These are phyloP conservation scores for Phytopythium ostracodes DNA, from an alignment of 352 stramenopile genomes.

Conservation along the genomic window DNA sequence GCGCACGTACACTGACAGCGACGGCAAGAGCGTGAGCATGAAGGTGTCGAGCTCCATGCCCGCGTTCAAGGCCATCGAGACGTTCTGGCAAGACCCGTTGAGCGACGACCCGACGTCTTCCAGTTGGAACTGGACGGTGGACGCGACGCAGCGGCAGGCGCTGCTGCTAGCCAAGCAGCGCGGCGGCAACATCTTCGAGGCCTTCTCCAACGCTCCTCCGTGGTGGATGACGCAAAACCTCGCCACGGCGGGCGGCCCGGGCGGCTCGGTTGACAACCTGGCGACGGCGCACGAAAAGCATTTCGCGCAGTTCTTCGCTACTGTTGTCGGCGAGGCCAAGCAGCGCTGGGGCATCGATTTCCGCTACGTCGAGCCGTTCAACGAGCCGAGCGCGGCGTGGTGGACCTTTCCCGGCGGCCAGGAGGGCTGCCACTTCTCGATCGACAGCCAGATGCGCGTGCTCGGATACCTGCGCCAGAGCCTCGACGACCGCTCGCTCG, in stretches of 20 bases:
- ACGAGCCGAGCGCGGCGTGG: constrained; percentile 49
- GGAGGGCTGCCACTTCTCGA: constrained; percentile 48
- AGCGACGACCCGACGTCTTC: constrained; percentile 30
- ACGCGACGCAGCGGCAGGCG: constrained; percentile 39
- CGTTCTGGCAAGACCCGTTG: constrained; percentile 52
- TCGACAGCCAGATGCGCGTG: constrained; percentile 35
- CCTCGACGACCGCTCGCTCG: constrained; percentile 23
- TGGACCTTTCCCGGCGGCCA: constrained; percentile 42
- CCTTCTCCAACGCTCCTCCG: constrained; percentile 54
- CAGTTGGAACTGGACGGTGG: constrained; percentile 48
- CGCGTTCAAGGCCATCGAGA: constrained; percentile 47
- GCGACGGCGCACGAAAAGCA: constrained; percentile 39
- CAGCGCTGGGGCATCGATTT: constrained; percentile 44
- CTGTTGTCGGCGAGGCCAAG: constrained; percentile 35
- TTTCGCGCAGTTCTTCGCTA: constrained; percentile 46
- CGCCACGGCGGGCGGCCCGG: constrained; percentile 36
- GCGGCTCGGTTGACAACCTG: constrained; percentile 40
- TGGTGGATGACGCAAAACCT: constrained; percentile 69
- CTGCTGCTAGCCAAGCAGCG: constrained; percentile 33
- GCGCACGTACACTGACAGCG: constrained; percentile 31
- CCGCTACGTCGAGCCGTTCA: constrained; percentile 55
- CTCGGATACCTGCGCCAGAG: constrained; percentile 35
- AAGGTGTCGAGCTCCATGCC: constrained; percentile 46
- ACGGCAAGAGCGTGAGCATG: constrained; percentile 35
- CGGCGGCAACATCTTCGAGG: constrained; percentile 37